These are phyloP conservation scores for Evansstolkia leycettana DNA, from an alignment of 495 filamentous ascomycete species.

Conservation along the genomic window DNA sequence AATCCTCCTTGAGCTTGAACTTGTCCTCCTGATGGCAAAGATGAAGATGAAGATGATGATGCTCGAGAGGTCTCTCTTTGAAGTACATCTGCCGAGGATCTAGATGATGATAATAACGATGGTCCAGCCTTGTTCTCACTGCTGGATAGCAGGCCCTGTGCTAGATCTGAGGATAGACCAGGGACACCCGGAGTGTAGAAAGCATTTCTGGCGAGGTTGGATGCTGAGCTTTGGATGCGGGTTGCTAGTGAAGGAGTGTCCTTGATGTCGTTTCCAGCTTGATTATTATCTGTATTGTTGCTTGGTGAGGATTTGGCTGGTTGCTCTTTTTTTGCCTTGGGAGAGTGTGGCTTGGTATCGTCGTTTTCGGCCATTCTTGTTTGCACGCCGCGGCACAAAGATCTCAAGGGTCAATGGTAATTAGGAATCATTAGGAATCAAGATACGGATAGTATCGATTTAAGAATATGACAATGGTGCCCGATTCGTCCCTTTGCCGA, in stretches of 20 bases:
- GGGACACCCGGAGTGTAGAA: slow-evolving; percentile 10
- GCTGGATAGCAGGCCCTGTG: slow-evolving; percentile 14
- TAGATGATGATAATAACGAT: background rate
- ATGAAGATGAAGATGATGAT: slow-evolving; percentile 3
- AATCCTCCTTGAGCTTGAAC: no score
- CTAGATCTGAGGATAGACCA: slow-evolving; percentile 8
- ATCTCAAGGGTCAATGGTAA: no score
- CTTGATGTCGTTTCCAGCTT: background rate
- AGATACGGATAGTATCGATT: no score
- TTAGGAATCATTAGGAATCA: no score
- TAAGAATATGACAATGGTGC: no score
- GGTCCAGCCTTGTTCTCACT: slow-evolving; percentile 13
- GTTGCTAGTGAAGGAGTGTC: slow-evolving; percentile 14
- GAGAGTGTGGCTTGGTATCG: no score
- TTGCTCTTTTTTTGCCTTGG: background rate
- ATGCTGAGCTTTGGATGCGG: slow-evolving; percentile 28
- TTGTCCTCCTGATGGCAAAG: background rate
- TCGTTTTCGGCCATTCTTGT: no score
- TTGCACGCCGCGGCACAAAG: no score
- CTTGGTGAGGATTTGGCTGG: background rate
- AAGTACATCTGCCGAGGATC: slow-evolving; percentile 8
- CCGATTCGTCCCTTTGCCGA: no score
- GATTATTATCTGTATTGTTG: background rate
- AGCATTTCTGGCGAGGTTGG: slow-evolving; percentile 21
- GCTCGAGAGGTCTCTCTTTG: slow-evolving; percentile 3